Evolutionary conservation across 768 basidiomycete genomes (phyloP).

Genomic region (Aureoboletus auriporus): DNA sequence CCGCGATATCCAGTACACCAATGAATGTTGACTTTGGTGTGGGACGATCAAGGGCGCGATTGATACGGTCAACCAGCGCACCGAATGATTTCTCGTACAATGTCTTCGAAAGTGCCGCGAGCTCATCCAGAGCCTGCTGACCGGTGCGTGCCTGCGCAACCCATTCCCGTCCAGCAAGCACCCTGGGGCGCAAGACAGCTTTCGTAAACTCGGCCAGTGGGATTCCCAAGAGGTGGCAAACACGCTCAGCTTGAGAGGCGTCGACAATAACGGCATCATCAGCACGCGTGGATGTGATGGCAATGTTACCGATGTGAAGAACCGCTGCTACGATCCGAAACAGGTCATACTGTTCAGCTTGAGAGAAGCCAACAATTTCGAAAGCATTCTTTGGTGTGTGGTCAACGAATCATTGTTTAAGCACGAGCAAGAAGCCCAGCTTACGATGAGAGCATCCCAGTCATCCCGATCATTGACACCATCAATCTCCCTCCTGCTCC

Average conservation of each 20-base stretch:
- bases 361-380: conserved; percentile 84
- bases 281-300: conserved; percentile 70
- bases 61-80: conserved; percentile 89
- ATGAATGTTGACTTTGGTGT: conserved; percentile 92
- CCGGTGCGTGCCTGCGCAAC: conserved; percentile 89
- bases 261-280: conserved; percentile 79
- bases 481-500: conserved; percentile 87
- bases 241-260: conserved; percentile 81
- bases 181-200: conserved; percentile 83
- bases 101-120: conserved; percentile 88
- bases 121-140: conserved; percentile 90
- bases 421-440: neutral
- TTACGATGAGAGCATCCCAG: conserved; percentile 75
- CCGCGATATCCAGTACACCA: conserved; percentile 97
- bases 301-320: conserved; percentile 93
- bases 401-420: conserved; percentile 4
- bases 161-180: conserved; percentile 95
- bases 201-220: conserved; percentile 84
- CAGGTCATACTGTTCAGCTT: conserved; percentile 82
- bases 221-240: conserved; percentile 88
- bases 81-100: conserved; percentile 98
- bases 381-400: conserved; percentile 58
- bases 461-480: conserved; percentile 91
- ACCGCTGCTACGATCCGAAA: conserved; percentile 94
- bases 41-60: conserved; percentile 89